A percentile compares a stretch with the other conserved stretches of the same genome.
phyloP scores from a whole-genome alignment of 225 moss, liverwort and hornwort genomes.

The Ulota crispa region DNA sequence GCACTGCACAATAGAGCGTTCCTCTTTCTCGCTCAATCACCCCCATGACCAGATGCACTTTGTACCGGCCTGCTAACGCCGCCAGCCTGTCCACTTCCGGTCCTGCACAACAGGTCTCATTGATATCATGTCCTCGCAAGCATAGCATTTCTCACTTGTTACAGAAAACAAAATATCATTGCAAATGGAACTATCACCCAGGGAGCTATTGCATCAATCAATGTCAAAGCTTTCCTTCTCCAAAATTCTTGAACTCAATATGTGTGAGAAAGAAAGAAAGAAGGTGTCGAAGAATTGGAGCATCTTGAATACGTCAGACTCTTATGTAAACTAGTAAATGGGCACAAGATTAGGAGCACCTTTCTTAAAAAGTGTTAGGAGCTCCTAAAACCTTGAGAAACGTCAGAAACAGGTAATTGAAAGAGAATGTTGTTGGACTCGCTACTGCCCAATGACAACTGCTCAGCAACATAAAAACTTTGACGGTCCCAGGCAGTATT shows the following conservation, averaged over 20 bases:
- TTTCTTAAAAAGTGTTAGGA: neutral
- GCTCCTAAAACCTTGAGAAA: neutral
- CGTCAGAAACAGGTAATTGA: neutral
- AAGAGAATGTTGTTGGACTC: neutral
- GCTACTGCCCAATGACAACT: neutral
- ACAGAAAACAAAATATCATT: neutral
- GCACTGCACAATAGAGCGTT: conserved; percentile 61
- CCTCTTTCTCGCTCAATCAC: conserved; percentile 58
- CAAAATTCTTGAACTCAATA: neutral
- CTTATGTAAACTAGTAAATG: neutral
- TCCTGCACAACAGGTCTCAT: conserved; percentile 38
- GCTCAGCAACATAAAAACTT: neutral
- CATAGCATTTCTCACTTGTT: neutral
- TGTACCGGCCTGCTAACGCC: conserved; percentile 50
- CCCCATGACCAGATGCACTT: conserved; percentile 57
- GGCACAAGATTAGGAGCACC: neutral
- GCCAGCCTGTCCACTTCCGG: conserved; percentile 67
- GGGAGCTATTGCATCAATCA: neutral
- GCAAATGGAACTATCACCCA: neutral
- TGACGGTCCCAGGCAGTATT: neutral
- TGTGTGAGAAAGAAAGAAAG: neutral
- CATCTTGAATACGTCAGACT: neutral
- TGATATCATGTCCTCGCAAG: neutral
- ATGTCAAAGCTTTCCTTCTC: neutral
- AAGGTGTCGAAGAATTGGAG: neutral